Percentiles rank a stretch among this genome's conserved stretches.
phyloP scores from a whole-genome alignment of 768 basidiomycete species.

The Lactifluus volemus region DNA sequence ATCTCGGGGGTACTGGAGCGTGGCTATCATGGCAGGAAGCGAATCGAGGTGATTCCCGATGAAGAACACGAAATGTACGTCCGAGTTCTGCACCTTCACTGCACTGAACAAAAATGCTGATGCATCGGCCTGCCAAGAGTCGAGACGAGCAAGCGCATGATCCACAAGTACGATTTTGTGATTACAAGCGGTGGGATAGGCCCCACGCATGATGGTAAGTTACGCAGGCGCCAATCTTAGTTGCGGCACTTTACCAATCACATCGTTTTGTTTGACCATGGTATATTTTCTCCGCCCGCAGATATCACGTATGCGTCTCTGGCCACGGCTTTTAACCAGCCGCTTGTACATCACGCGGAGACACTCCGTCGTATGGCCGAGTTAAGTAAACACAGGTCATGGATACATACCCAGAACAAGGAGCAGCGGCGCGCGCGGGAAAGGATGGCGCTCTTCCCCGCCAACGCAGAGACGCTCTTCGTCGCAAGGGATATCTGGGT shows the following conservation, averaged over 20 bases:
- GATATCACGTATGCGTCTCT: conserved; percentile 89
- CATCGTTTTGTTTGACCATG: background rate
- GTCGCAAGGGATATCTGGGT: conserved; percentile 81
- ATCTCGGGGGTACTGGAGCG: conserved; percentile 19
- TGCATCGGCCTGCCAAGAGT: conserved; percentile 35
- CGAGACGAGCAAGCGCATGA: conserved; percentile 79
- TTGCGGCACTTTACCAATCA: background rate
- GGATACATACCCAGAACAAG: conserved; percentile 52
- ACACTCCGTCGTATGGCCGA: conserved; percentile 67
- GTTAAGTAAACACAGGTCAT: conserved; percentile 46
- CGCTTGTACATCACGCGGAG: conserved; percentile 65
- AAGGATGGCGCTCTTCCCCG: conserved; percentile 89
- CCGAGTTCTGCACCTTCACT: background rate
- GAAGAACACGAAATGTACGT: conserved; percentile 83
- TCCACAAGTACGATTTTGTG: conserved; percentile 78
- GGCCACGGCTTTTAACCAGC: conserved; percentile 71
- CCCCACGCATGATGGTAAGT: conserved; percentile 71
- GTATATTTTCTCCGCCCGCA: conserved; percentile 21
- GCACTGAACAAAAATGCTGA: background rate
- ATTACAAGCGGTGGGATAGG: conserved; percentile 89
- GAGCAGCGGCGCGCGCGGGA: conserved; percentile 71
- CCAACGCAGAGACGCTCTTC: conserved; percentile 68
- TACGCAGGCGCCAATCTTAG: conserved; percentile 25
- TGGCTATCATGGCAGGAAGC: conserved; percentile 42
- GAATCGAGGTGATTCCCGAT: conserved; percentile 87